Evolutionary conservation across 805 yeast genomes (phyloP), one percentile per base, ranked within the genome.

Genomic region (Yarrowia keelungensis): DNA sequence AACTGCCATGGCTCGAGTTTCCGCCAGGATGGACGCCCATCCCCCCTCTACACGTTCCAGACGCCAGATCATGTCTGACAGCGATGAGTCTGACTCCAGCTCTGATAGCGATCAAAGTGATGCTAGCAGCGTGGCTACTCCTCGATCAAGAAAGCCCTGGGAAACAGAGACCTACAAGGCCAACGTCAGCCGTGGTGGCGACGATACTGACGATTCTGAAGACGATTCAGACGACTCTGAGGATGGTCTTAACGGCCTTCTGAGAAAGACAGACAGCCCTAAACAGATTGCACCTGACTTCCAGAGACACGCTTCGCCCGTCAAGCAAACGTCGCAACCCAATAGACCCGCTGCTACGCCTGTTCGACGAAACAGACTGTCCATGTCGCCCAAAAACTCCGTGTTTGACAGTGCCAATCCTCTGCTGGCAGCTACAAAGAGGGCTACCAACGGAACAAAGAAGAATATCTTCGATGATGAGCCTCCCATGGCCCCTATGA

Each of bases 171-270:
- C 35, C 19, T 45, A 43, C 35, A 16, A 45, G 35, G 38, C 41
- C 2, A 45, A 35, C n/a, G 11, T 43, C 16, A 16, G 41, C 3
- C 41, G 32, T 11, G 50, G n/a, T 19, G 42, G 12, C 15, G 51
- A 59, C 11, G n/a, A 26, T 10, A 43, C 35, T 15, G 65, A 59
- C 38, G 32, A 19, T 22, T 39, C 46, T 12, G 61, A 59, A 35
- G 61, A 59, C 35, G 65, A 59, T 14, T 59, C 65, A 10, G 65
- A 59, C 16, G 65, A 59, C 51, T 14, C 65, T 4, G 65, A 59
- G 14, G 65, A 59, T 14, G 65, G 65, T 32, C 50, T 59, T 7
- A 14, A 10, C 8, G 47, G 46, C 5, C 45, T 59, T 16, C 51
- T 59, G 2, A 43, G 16, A 14, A 59, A 59, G 43, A n/a, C 42